A percentile compares a stretch with the other conserved stretches of the same genome.
Conservation (phyloP, 139 green algal genomes). For the Protoeuglena noctilucae region DNA sequence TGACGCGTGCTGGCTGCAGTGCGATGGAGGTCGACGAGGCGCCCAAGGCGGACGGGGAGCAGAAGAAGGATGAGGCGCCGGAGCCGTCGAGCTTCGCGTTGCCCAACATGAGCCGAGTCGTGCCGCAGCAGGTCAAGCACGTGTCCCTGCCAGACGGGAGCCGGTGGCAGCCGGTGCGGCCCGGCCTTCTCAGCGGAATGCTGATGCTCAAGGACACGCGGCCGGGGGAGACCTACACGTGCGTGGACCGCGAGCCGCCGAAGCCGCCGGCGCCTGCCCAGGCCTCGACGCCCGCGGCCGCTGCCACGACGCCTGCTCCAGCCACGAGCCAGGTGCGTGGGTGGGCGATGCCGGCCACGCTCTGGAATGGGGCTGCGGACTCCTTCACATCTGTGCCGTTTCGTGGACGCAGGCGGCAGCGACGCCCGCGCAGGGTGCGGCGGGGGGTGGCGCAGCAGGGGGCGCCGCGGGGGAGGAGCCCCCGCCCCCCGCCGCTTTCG, state of each 20-base stretch:
- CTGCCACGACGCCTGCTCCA: conserved; percentile 3
- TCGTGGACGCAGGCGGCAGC: conserved; percentile 22
- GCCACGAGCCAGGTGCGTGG: conserved; percentile 12
- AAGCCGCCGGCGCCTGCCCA: neutral
- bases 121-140: conserved; percentile 54
- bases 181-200: conserved; percentile 19
- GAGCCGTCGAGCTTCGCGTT: conserved; percentile 52
- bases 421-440: conserved; percentile 15
- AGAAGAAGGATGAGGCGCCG: conserved; percentile 19
- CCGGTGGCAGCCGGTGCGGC: conserved; percentile 19
- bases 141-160: conserved; percentile 24
- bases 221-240: conserved; percentile 19
- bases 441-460: conserved; percentile 6
- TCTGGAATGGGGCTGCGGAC: neutral
- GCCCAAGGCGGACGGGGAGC: conserved; percentile 3
- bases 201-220: conserved; percentile 28
- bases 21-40: conserved; percentile 7
- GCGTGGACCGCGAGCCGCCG: neutral
- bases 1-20: too few relatives aligned
- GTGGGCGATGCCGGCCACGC: neutral
- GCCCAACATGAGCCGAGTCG: conserved; percentile 70
- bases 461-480: conserved; percentile 40
- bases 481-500: conserved; percentile 59
- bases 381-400: neutral
- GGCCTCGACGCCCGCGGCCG: conserved; percentile 9